phyloP scores from a whole-genome alignment of 176 grass and related monocot genomes.

The Leersia perrieri region DNA sequence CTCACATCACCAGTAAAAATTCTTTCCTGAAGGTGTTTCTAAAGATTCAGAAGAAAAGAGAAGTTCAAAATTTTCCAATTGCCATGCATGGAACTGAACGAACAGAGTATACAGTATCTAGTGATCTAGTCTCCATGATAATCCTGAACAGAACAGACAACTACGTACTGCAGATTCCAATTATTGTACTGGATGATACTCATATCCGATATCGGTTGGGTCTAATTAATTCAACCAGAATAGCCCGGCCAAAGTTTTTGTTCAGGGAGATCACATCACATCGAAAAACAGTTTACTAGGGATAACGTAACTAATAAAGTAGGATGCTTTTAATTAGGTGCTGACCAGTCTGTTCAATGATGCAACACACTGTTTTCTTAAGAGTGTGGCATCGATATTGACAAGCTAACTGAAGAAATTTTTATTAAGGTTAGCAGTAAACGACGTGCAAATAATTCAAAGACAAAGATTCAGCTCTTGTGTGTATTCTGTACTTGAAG shows the following conservation, averaged over 20 bases:
- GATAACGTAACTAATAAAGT: not conserved
- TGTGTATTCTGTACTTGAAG: not conserved
- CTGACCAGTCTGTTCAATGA: not conserved
- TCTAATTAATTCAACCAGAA: not conserved
- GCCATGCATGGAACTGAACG: not conserved
- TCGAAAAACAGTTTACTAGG: not conserved
- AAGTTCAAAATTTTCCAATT: not conserved
- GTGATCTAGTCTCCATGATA: not conserved
- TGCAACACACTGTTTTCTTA: not conserved
- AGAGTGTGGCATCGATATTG: not conserved
- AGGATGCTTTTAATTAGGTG: conserved; percentile 13
- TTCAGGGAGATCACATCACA: not conserved
- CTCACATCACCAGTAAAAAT: not conserved
- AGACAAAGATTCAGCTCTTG: not conserved
- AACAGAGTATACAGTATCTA: not conserved
- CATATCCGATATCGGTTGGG: not conserved
- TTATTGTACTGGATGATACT: not conserved
- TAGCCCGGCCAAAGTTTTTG: not conserved
- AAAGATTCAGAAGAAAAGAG: not conserved
- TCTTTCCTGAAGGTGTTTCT: not conserved
- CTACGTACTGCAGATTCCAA: too few species aligned
- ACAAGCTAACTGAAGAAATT: not conserved
- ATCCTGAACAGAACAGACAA: not conserved
- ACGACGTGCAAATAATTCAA: not conserved
- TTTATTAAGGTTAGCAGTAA: not conserved